A percentile compares a stretch with the other conserved stretches of the same genome.
phyloP scores from a whole-genome alignment of 23 red algal genomes.

The Gracilaria gracilis region DNA sequence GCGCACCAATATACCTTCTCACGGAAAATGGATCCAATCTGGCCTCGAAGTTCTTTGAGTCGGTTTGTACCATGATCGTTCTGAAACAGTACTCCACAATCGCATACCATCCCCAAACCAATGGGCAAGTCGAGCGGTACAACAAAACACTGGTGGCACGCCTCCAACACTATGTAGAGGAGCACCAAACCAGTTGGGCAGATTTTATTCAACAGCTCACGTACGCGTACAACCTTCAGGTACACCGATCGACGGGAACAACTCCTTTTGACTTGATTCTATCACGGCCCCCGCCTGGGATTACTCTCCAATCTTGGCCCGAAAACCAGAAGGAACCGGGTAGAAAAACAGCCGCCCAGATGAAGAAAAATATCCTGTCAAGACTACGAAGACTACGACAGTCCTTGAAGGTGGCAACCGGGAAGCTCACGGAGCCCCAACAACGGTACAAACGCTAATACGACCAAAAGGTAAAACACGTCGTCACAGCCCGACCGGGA shows the following conservation, averaged over 20 bases:
- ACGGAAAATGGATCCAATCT: slow-evolving; percentile 30
- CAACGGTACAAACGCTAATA: neutral
- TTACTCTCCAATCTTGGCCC: neutral
- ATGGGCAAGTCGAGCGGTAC: slow-evolving; percentile 37
- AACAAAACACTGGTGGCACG: slow-evolving; percentile 12
- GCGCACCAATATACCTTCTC: slow-evolving; percentile 12
- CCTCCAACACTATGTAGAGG: slow-evolving; percentile 18
- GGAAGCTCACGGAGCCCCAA: neutral
- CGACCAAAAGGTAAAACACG: neutral
- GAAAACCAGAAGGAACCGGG: too few species aligned
- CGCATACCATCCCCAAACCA: slow-evolving; percentile 36
- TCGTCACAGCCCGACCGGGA: neutral
- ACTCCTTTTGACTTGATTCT: slow-evolving; percentile 19
- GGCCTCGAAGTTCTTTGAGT: slow-evolving; percentile 32
- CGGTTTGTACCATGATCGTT: neutral
- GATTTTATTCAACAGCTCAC: neutral
- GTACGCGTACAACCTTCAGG: slow-evolving; percentile 47
- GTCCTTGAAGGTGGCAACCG: neutral
- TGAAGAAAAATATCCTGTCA: neutral
- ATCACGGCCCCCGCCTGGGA: neutral
- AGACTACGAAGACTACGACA: neutral
- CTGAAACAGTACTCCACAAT: slow-evolving; percentile 35
- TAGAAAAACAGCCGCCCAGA: neutral
- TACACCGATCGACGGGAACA: neutral
- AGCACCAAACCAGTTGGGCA: slow-evolving; percentile 31